These are phyloP conservation scores for Theobroma cacao DNA, from an alignment of 345 rosid species.

Conservation along the genomic window DNA sequence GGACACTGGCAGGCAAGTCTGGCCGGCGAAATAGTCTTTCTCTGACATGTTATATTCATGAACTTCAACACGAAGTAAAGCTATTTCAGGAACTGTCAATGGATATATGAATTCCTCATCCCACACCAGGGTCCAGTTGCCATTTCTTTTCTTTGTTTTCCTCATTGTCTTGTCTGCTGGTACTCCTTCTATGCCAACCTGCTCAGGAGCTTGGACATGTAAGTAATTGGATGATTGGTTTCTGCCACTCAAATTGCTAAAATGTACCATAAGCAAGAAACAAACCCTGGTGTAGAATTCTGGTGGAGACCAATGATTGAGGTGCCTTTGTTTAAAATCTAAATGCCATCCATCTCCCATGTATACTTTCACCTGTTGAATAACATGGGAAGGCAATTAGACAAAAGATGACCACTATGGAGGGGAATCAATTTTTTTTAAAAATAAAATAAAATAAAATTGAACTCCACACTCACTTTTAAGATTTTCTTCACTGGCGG, in stretches of 20 bases:
- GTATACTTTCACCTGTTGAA: slow-evolving; percentile 51
- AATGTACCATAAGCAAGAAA: not conserved
- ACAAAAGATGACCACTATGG: no score
- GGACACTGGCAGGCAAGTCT: slow-evolving; percentile 62
- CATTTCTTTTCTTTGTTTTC: slow-evolving; percentile 56
- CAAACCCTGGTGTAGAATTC: slow-evolving; percentile 61
- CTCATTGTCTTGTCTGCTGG: slow-evolving; percentile 53
- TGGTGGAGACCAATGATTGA: slow-evolving; percentile 58
- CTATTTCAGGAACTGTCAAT: slow-evolving; percentile 63
- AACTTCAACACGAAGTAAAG: slow-evolving; percentile 66
- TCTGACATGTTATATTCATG: slow-evolving; percentile 66
- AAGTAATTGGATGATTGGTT: not conserved
- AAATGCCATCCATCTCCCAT: slow-evolving; percentile 74
- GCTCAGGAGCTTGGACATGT: not conserved
- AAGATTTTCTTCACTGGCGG: slow-evolving; percentile 43
- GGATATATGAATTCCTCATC: slow-evolving; percentile 62
- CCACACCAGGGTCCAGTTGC: slow-evolving; percentile 70
- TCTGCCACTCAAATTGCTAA: not conserved
- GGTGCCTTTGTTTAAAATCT: slow-evolving; percentile 46
- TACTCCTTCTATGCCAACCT: slow-evolving; percentile 76
- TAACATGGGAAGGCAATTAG: no score
- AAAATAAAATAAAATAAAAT: no score
- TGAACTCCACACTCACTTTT: slow-evolving; percentile 54
- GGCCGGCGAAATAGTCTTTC: slow-evolving; percentile 69
- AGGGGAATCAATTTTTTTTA: no score